phyloP scores from a whole-genome alignment of 2,329 filamentous ascomycete genomes.

The Clarireedia sp. region DNA sequence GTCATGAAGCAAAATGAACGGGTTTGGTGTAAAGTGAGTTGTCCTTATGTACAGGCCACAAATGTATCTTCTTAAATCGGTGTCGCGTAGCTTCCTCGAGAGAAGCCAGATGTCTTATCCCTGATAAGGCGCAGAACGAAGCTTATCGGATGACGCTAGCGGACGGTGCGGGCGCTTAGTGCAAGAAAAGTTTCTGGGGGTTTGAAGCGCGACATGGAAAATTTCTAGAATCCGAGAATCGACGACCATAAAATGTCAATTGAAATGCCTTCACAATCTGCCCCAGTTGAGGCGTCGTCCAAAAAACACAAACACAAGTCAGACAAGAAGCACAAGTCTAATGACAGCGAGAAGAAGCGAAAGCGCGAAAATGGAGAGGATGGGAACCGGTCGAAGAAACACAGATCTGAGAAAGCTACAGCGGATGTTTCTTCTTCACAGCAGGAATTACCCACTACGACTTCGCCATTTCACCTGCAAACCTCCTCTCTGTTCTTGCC shows the following conservation, averaged over 20 bases:
- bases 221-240: neutral
- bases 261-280: slow-evolving; percentile 15
- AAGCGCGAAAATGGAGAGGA: slow-evolving; percentile 34
- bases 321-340: slow-evolving; percentile 30
- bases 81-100: neutral
- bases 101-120: slow-evolving; percentile 8
- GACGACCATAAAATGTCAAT: slow-evolving; percentile 20
- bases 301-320: slow-evolving; percentile 26
- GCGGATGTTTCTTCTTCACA: slow-evolving; percentile 13
- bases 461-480: slow-evolving; percentile 69
- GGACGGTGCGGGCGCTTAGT: neutral
- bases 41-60: neutral
- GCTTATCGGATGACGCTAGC: slow-evolving; percentile 8
- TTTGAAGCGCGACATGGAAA: neutral
- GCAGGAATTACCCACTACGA: slow-evolving; percentile 18
- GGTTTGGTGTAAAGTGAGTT: neutral
- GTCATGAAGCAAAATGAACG: neutral
- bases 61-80: neutral
- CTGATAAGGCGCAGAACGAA: neutral
- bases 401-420: slow-evolving; percentile 32
- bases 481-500: slow-evolving; percentile 75
- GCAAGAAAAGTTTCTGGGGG: slow-evolving; percentile 6
- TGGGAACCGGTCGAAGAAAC: slow-evolving; percentile 38
- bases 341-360: slow-evolving; percentile 36
- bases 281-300: slow-evolving; percentile 14